Conservation (phyloP, 2,329 filamentous ascomycete genomes). For the Catunica adiposa region DNA sequence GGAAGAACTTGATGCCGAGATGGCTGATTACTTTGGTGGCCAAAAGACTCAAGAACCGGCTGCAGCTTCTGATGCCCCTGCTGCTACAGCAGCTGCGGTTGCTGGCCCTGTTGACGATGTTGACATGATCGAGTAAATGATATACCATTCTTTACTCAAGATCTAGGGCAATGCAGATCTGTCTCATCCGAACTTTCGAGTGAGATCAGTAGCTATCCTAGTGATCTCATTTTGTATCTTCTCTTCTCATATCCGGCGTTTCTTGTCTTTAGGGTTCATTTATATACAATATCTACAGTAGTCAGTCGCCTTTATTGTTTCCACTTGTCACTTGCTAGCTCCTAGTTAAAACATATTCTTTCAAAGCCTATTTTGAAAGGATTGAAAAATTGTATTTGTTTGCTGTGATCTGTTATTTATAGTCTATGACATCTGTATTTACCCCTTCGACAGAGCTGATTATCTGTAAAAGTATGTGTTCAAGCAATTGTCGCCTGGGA, state of each 20-base stretch:
- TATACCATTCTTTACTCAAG: neutral
- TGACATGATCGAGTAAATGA: constrained; percentile 50
- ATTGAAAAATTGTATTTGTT: no score
- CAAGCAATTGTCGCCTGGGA: no score
- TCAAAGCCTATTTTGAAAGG: no score
- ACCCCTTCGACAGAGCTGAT: no score
- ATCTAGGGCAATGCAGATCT: neutral
- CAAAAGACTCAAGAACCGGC: constrained; percentile 14
- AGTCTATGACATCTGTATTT: constrained; percentile 21
- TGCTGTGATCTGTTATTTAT: no score
- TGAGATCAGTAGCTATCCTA: neutral
- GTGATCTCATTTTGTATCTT: neutral
- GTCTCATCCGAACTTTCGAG: neutral
- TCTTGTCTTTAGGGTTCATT: neutral
- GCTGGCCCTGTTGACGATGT: constrained; percentile 36
- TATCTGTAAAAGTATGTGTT: no score
- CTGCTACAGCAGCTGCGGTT: neutral
- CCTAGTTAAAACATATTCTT: no score
- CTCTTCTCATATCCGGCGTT: neutral
- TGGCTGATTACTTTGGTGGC: constrained; percentile 76
- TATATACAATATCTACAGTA: neutral
- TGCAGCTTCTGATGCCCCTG: constrained; percentile 13
- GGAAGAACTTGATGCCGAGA: constrained; percentile 87
- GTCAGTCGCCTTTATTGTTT: no score
- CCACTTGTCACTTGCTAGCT: no score